phyloP scores from a whole-genome alignment of 345 rosid species.

The Melaleuca quinquenervia region DNA sequence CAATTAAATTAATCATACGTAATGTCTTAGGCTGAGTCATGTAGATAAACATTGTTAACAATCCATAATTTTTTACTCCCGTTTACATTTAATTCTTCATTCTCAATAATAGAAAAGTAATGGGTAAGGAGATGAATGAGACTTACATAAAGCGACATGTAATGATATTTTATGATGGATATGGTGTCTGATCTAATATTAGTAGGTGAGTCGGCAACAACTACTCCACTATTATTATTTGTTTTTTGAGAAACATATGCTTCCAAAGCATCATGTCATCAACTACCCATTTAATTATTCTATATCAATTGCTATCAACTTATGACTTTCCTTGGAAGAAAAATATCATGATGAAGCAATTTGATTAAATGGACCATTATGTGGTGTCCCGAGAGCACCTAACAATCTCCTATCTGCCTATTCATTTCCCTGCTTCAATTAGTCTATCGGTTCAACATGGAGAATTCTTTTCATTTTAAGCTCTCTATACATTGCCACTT shows the following conservation, averaged over 20 bases:
- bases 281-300: background rate
- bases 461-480: too few species aligned
- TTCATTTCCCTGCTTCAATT: background rate
- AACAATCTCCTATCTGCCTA: background rate
- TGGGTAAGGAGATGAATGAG: too few species aligned
- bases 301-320: background rate
- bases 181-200: background rate
- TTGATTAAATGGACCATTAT: too few species aligned
- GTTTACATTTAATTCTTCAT: too few species aligned
- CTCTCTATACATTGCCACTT: background rate
- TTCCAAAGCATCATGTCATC: background rate
- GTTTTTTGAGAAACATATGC: background rate
- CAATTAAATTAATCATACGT: too few species aligned
- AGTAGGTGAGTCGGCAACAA: background rate
- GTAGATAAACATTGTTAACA: too few species aligned
- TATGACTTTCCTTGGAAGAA: background rate
- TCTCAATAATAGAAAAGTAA: too few species aligned
- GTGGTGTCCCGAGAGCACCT: too few species aligned
- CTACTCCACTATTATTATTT: background rate
- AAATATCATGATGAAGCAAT: too few species aligned
- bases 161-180: background rate
- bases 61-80: too few species aligned
- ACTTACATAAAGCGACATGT: background rate
- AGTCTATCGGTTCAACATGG: too few species aligned
- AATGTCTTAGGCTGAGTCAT: too few species aligned